A percentile compares a stretch with the other conserved stretches of the same genome.
Evolutionary conservation across 176 grass and related monocot species (phyloP).

Genomic region (Oryza longistaminata): DNA sequence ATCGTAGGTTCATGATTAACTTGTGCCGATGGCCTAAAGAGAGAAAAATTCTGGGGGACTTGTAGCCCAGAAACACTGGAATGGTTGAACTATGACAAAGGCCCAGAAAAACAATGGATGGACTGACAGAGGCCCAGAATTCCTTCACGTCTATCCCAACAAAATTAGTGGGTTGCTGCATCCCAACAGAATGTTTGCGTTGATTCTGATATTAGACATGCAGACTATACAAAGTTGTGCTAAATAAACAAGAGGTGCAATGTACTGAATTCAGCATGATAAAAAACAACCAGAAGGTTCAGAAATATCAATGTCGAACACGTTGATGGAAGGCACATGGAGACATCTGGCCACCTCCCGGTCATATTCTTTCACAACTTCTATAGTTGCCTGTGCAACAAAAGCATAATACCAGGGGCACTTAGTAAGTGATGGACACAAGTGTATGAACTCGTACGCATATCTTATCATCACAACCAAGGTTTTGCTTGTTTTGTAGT

Average conservation of each 20-base stretch:
- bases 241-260: not conserved
- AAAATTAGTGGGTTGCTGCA: not conserved
- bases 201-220: not conserved
- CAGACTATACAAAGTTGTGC: not conserved
- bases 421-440: not conserved
- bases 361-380: not conserved
- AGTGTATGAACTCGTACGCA: not conserved
- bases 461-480: not conserved
- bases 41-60: not conserved
- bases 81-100: not conserved
- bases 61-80: not conserved
- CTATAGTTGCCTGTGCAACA: conserved; percentile 34
- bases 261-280: not conserved
- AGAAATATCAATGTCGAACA: not conserved
- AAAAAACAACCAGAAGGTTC: not conserved
- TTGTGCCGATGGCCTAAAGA: too few relatives aligned
- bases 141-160: not conserved
- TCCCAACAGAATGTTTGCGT: not conserved
- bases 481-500: not conserved
- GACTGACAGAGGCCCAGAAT: not conserved
- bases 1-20: too few relatives aligned
- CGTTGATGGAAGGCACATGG: not conserved
- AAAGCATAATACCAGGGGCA: not conserved
- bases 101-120: not conserved
- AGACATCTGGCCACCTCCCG: not conserved